Evolutionary conservation across 2,329 filamentous ascomycete species (phyloP), one percentile per base, ranked within the genome.

Genomic region (Karstenula rhodostoma): DNA sequence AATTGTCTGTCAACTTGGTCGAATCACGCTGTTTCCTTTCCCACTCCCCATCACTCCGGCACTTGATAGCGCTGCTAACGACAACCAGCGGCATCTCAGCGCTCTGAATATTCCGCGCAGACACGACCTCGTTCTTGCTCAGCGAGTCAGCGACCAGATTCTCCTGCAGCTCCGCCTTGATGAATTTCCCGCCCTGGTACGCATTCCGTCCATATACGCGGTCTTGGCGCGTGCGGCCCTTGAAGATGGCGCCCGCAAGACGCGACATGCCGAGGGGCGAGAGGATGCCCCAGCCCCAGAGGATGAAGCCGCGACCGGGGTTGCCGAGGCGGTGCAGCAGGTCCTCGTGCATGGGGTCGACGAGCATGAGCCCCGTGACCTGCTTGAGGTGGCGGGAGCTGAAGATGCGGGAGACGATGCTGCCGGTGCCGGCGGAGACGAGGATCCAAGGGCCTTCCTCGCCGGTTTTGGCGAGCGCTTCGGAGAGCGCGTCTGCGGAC

Each of bases 141-240:
- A 98, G 87, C 0, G 91, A 92, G 66, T 89, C 86, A 0, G 94
- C 94, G 33, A 97, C 93, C 0, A 98, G 84, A 66, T 90, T 94
- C 81, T 99, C 95, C 79, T 99, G 95, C 58, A 99, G 83, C 78
- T 94, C 92, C 4, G 93, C 91, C 76, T 96, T 97, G 77, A 97
- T 90, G 75, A 87, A 90, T 76, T 94, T 96, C 62, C 91, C 92
- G 25, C 84, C 85, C 77, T 96, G 92, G 73, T 93, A 90, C 0
- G 93, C 88, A 5, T 89, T 87, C 47, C 87, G 85, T 13, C 95
- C 95, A 78, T 91, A 96, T 12, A 97, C 88, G 10, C 95, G 90
- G 76, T 98, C 94, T 74, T 90, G 87, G 40, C 91, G 88, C 1
- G 85, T 90, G 43, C 93, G 90, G 40, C 93, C 92, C 55, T 87